Evolutionary conservation across 257 asterid species (phyloP), one percentile per base, ranked within the genome.

Genomic region (Parsonsia alboflavescens): DNA sequence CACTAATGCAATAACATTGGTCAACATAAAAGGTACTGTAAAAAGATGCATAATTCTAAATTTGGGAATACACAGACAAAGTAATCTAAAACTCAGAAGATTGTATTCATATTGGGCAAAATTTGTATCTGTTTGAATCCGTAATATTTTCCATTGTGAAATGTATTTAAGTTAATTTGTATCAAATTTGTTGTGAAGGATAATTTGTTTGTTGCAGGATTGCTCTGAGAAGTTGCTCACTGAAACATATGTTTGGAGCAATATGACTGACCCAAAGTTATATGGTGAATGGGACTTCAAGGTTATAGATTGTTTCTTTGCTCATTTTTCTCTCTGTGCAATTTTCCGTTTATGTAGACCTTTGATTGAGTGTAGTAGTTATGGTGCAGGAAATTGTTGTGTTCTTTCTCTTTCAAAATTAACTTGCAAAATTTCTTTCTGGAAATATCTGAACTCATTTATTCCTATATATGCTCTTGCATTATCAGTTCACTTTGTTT

Each of bases 261-360:
- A 90, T 80, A 80, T 82, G 84, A 76, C 80, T 49, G 96, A 92
- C 83, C 93, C 97, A 3, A 72, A 83, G 76, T 78, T 92, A 81
- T 78, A 80, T 44, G 96, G 96, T 50, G 86, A 85, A 58, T 92
- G 97, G 96, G 81, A 90, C 79, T 85, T 90, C 70, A 92, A 90
- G 91, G 97, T 90, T 69, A 72, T 68, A 22, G 13, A 7, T 56
- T 52, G 1, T 21, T n/a, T 72, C 69, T 65, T 64, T 39, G 5
- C 9, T 65, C 50, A 41, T 39, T 21, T 39, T 39, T 39, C 10
- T 7, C 50, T 5, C 0, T 6, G 49, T 65, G 50, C 50, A 28
- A 65, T 65, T 65, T 65, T 17, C 7, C 30, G 39, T 39, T 36
- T 65, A 8, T 65, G 8, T 3, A 16, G 48, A 16, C n/a, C 30